Percentiles rank a stretch among this genome's conserved stretches.
These are phyloP conservation scores for Dendrobium catenatum DNA, from an alignment of 106 monocot genomes.

Conservation along the genomic window DNA sequence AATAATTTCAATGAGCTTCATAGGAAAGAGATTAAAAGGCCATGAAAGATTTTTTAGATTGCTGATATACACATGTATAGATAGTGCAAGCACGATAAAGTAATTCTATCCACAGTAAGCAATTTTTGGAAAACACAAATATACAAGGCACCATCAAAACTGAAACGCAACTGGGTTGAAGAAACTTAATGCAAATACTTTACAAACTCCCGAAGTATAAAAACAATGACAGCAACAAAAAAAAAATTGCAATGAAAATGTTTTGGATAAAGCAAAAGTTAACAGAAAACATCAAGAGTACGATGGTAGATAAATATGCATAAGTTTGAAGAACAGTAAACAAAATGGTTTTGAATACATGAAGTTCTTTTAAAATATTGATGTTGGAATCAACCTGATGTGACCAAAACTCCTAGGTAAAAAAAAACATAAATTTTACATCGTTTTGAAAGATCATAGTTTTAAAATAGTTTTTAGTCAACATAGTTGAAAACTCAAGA, in stretches of 20 bases:
- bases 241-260: background rate
- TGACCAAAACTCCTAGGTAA: background rate
- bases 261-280: background rate
- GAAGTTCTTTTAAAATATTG: background rate
- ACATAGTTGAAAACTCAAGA: background rate
- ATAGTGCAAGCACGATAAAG: no score
- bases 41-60: background rate
- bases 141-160: no score
- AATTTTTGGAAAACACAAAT: no score
- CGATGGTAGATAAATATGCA: background rate
- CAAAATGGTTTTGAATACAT: conserved; percentile 1
- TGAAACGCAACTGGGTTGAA: no score
- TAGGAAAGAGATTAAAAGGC: background rate
- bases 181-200: no score
- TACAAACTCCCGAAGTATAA: no score
- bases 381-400: background rate
- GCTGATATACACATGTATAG: no score
- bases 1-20: background rate
- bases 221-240: no score
- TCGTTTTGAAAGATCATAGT: background rate
- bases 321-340: background rate
- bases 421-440: background rate
- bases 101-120: no score
- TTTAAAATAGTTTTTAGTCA: background rate
- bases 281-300: background rate